Base-by-base conservation (phyloP, 176 grass and related monocot species). In the Panicum miliaceum region DNA sequence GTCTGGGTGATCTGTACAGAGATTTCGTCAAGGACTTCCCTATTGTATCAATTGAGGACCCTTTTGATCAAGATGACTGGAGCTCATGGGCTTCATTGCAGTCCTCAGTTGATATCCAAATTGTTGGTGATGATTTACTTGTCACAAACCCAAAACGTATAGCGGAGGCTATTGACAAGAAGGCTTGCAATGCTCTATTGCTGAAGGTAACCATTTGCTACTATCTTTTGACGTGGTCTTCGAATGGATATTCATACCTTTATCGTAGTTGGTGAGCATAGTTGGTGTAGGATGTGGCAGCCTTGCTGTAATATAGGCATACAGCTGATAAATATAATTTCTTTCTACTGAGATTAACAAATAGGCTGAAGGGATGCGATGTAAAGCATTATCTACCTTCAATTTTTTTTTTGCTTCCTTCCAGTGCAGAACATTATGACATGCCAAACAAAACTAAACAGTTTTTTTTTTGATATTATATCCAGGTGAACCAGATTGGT, bases 61-160 rank as follows among this genome's bases (percentile, higher is more conserved):
- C 96, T 50, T 99, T 99, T 82, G 96, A 99, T 85, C 96, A 99
- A 69, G 96, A 99, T 85, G 96, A 99, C 47, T 99, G 93, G 96
- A 89, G 75, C 72, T 93, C 93, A 32, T 99, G 96, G 96, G 81
- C 89, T 48, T 91, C 92, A 58, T 82, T 99, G 22, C 89, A 88
- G 47, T 95, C 89, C 41, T 94, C 91, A 26, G 93, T 96, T 75
- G 90, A 94, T 79, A 99, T 99, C 45, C 96, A 99, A 81, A 80
- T 99, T 72, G 96, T 99, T 9, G 93, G 96, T 14, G 93, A 99
- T 82, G 96, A 99, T 87, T 88, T 99, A 78, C 85, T 99, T 69
- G 96, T 99, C 85, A 99, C 96, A 62, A 99, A 96, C 80, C 96
- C 96, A 37, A 92, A 96, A 78, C 94, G 96, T 46, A 99, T 99